Conservation (phyloP, 441 rosid genomes). For the Erysimum pusillum region DNA sequence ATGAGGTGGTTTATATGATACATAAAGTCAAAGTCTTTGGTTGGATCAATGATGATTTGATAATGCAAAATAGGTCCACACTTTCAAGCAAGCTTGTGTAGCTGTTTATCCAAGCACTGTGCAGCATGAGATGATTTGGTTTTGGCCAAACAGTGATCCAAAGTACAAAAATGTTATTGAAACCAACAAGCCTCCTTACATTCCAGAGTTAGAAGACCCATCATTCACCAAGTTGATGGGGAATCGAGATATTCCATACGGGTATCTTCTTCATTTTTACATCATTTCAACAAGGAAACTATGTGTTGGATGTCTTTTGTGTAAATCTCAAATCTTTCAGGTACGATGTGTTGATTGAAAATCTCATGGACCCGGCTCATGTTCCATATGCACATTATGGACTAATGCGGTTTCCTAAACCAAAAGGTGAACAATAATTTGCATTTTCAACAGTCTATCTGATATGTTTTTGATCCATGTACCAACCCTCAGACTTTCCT, state of each 20-base stretch:
- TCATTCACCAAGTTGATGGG: constrained; percentile 67
- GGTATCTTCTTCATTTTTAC: constrained; percentile 49
- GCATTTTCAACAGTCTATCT: neutral
- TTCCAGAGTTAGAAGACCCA: constrained; percentile 82
- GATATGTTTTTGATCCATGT: constrained; percentile 2
- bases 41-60: constrained; percentile 29
- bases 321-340: constrained; percentile 55
- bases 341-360: constrained; percentile 85
- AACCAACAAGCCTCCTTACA: constrained; percentile 74
- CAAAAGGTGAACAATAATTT: constrained; percentile 49
- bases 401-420: constrained; percentile 57
- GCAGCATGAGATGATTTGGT: constrained; percentile 86
- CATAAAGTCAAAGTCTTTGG: neutral
- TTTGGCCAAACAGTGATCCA: constrained; percentile 91
- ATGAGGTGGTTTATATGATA: neutral
- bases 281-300: constrained; percentile 5
- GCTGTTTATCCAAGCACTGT: constrained; percentile 75
- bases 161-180: constrained; percentile 63
- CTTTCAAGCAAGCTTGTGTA: constrained; percentile 81
- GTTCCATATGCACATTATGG: constrained; percentile 95
- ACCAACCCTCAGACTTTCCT: constrained; percentile 27
- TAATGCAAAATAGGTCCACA: constrained; percentile 87
- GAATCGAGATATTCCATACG: constrained; percentile 82
- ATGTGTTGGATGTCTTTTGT: constrained; percentile 6
- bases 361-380: constrained; percentile 97